Conservation (phyloP, 2,329 filamentous ascomycete species). For the Raffaelea arxii region DNA sequence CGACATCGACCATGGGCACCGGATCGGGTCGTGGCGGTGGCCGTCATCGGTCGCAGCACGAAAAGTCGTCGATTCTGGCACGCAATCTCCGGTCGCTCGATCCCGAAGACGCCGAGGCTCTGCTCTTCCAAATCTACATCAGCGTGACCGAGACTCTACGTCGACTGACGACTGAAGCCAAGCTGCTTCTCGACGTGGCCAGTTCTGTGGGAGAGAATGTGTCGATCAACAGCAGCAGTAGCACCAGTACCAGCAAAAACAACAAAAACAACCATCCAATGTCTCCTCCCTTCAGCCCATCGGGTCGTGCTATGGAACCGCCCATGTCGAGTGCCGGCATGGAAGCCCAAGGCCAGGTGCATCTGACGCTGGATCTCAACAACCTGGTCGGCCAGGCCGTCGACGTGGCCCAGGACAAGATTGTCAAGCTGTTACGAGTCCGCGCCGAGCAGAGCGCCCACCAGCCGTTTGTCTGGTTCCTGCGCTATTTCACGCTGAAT, state of each 20-base stretch:
- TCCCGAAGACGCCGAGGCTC: conserved; percentile 70
- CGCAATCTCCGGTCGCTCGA: conserved; percentile 80
- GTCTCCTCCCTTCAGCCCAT: conserved; percentile 45
- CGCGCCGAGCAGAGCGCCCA: conserved; percentile 63
- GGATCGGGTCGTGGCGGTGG: no score
- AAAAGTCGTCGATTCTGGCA: conserved; percentile 81
- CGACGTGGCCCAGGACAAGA: conserved; percentile 69
- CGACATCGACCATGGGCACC: conserved; percentile 69
- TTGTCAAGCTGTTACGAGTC: conserved; percentile 66
- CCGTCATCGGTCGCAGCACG: conserved; percentile 64
- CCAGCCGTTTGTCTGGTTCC: conserved; percentile 58
- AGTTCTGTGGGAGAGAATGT: conserved; percentile 55
- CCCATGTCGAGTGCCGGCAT: conserved; percentile 26
- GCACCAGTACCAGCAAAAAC: not conserved
- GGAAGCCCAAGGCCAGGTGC: conserved; percentile 63
- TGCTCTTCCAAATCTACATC: conserved; percentile 76
- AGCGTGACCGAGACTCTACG: conserved; percentile 79
- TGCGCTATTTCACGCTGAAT: conserved; percentile 76
- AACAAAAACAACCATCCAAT: conserved; percentile 12
- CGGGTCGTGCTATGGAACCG: conserved; percentile 21
- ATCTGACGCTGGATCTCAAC: conserved; percentile 65
- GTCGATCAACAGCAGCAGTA: not conserved
- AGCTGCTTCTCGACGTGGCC: conserved; percentile 88
- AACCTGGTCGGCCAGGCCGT: conserved; percentile 72
- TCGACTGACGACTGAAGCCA: conserved; percentile 80